phyloP scores from a whole-genome alignment of 176 grass and related monocot genomes.

The Rhipidocladum racemiflorum region DNA sequence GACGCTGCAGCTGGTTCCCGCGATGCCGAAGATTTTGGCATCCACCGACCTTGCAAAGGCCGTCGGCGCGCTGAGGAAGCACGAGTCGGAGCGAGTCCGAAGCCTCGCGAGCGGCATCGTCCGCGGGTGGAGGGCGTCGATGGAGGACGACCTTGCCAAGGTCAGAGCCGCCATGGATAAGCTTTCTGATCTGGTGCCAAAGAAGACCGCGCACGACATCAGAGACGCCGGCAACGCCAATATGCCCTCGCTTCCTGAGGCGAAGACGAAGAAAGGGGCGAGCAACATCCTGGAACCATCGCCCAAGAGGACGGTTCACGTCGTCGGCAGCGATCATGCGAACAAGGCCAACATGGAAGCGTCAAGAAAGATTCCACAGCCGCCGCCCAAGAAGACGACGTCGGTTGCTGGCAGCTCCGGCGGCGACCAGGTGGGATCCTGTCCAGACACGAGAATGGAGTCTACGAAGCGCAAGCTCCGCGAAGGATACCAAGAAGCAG shows the following conservation, averaged over 20 bases:
- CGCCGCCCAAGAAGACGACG: no score
- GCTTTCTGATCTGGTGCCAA: not conserved
- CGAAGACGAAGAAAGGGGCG: no score
- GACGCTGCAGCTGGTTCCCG: not conserved
- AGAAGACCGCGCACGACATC: no score
- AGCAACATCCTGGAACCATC: not conserved
- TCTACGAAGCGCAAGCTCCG: no score
- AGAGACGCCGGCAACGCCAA: no score
- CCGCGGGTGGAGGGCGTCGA: not conserved
- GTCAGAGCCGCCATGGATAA: not conserved
- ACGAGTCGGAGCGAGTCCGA: slow-evolving; percentile 16
- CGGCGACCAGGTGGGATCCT: no score
- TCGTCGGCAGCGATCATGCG: not conserved
- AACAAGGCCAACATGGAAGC: no score
- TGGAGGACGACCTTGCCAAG: not conserved
- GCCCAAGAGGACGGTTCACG: not conserved
- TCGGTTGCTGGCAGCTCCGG: no score
- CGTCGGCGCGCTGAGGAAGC: not conserved
- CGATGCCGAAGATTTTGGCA: not conserved
- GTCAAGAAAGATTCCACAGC: no score
- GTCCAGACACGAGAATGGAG: no score
- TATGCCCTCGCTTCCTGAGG: no score
- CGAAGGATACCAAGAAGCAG: no score
- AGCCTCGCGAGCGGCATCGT: not conserved
- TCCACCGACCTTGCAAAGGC: not conserved